phyloP scores from a whole-genome alignment of 305 asterid species.

The Solanum hybrid region DNA sequence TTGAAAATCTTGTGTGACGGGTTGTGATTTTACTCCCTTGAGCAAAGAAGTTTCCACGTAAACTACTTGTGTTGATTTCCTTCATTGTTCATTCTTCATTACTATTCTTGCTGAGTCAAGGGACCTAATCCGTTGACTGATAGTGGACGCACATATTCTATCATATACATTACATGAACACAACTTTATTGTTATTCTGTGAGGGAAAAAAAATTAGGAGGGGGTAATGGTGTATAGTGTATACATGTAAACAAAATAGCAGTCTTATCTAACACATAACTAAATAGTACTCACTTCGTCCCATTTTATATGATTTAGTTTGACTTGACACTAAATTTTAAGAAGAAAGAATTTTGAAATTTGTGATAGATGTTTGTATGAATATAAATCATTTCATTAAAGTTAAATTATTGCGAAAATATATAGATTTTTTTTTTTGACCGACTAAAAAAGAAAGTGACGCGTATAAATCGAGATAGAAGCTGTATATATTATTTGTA shows the following conservation, averaged over 20 bases:
- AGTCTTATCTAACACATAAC: not conserved
- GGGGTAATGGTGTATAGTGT: not conserved
- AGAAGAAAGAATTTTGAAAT: not conserved
- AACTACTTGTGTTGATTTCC: too few species aligned
- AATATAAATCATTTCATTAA: not conserved
- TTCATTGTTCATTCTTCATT: too few species aligned
- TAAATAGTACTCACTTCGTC: not conserved
- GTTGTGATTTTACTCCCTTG: too few species aligned
- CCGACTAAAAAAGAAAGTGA: not conserved
- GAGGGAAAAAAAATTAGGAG: not conserved
- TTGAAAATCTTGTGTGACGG: too few species aligned
- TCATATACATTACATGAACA: too few species aligned
- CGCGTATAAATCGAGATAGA: not conserved
- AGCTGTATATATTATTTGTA: not conserved
- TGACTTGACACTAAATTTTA: not conserved
- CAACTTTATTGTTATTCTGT: not conserved
- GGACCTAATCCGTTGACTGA: too few species aligned
- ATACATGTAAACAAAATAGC: not conserved
- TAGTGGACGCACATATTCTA: too few species aligned
- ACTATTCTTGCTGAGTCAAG: too few species aligned
- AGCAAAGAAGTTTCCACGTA: too few species aligned
- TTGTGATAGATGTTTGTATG: not conserved
- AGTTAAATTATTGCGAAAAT: too few species aligned
- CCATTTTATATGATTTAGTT: too few species aligned
- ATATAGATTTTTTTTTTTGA: fast-evolving